A percentile compares a stretch with the other conserved stretches of the same genome.
Conservation (phyloP, 1,284 basidiomycete genomes). For the Microbotryomycetes sp. region DNA sequence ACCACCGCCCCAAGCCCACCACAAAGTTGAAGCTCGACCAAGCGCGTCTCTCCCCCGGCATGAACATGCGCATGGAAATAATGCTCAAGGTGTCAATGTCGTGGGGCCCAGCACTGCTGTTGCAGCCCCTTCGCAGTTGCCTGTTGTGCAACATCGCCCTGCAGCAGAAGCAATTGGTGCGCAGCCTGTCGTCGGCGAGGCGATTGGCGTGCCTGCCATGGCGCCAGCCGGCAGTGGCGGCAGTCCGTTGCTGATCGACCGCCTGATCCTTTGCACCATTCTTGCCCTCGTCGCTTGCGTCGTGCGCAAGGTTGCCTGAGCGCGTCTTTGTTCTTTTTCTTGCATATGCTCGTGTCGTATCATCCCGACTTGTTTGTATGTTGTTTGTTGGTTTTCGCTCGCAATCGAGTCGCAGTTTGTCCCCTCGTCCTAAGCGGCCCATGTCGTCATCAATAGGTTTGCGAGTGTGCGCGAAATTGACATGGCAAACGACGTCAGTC, state of each 20-base stretch:
- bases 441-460: too few species aligned
- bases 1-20: background rate
- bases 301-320: constrained; percentile 25
- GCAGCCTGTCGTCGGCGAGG: background rate
- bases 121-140: background rate
- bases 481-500: too few species aligned
- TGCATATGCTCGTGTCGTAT: too few species aligned
- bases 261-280: constrained; percentile 19
- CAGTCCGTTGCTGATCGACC: constrained; percentile 17
- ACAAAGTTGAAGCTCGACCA: background rate
- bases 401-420: background rate
- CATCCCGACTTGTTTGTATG: background rate
- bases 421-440: too few species aligned
- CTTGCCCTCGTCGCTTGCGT: constrained; percentile 21
- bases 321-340: background rate
- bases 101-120: background rate
- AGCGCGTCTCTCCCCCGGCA: too few species aligned
- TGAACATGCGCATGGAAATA: too few species aligned
- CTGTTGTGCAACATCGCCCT: background rate
- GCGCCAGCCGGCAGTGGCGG: too few species aligned
- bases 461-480: too few species aligned
- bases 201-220: background rate
- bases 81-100: too few species aligned
- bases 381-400: background rate
- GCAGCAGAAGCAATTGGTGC: background rate